Evolutionary conservation across 768 basidiomycete species (phyloP), one percentile per base, ranked within the genome.

Genomic region (Tricholoma sp.): DNA sequence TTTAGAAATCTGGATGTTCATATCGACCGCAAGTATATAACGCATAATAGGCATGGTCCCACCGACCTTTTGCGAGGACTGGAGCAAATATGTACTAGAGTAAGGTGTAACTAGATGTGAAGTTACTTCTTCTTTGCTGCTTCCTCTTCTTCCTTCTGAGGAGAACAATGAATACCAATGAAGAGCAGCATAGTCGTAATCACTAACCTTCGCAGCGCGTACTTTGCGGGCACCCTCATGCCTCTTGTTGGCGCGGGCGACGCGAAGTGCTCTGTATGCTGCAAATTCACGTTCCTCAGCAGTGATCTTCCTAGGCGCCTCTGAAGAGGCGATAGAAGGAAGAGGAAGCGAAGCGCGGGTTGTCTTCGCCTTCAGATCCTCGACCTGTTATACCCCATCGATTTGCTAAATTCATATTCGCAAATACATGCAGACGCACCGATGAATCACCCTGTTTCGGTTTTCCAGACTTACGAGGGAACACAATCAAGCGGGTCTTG

Each of bases 381-480:
- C 92, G 56, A 83, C 85, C 93, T 96, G 64, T 32, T 18, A 27
- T 41, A 41, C 58, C 47, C 56, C 52, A 34, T 50, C 61, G 22
- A 19, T 31, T 32, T 19, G 59, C 60, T 52, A 52, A 27, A 27
- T 27, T 27, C 24, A 27, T 27, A 27, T 59, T 22, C 59, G 50
- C 19, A 35, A 58, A 55, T 29, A 43, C 19, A 35, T 59, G 60
- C 35, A 59, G 35, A 80, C 92, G 63, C 69, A 94, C 94, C 58
- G 86, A 83, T 50, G 94, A 89, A 75, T 98, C 95, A 57, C 91
- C 92, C 82, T 90, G 88, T 85, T 97, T 98, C 69, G 91, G 86
- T 79, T 98, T 98, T 74, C 85, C 82, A 62, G 91, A 82, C 77
- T 97, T 95, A 74, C 91, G 87, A 71, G 97, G 95, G 89, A 97